These are phyloP conservation scores for Clarireedia hainanense DNA, from an alignment of 2,329 filamentous ascomycete genomes.

Conservation along the genomic window DNA sequence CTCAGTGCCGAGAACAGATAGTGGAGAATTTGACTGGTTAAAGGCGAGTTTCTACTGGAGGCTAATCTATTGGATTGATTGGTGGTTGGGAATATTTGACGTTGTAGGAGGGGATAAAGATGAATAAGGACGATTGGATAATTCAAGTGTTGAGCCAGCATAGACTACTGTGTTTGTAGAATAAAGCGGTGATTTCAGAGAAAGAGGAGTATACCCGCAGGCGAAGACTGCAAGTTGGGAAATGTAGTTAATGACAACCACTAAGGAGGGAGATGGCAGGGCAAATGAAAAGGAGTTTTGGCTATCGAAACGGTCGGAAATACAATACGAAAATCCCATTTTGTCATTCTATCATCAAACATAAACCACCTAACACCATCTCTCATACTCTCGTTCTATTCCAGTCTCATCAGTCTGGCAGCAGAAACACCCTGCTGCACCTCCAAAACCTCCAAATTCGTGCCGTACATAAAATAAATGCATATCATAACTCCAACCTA, in stretches of 20 bases:
- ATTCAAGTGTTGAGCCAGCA: neutral
- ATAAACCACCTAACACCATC: neutral
- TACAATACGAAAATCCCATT: slow-evolving; percentile 5
- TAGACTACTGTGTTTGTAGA: too few relatives aligned
- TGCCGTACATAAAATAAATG: slow-evolving; percentile 7
- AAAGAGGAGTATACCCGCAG: neutral
- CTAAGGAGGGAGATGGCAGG: neutral
- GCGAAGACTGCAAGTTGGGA: neutral
- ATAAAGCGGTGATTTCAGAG: neutral
- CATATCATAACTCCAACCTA: slow-evolving; percentile 2
- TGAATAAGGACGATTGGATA: slow-evolving; percentile 6
- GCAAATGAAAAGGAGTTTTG: slow-evolving; percentile 1
- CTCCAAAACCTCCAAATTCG: neutral
- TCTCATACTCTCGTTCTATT: neutral
- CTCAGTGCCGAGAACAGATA: slow-evolving; percentile 63
- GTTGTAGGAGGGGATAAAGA: slow-evolving; percentile 38
- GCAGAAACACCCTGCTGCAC: neutral
- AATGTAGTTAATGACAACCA: slow-evolving; percentile 1
- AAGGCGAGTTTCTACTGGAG: slow-evolving; percentile 60
- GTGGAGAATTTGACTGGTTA: slow-evolving; percentile 71
- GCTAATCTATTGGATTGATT: slow-evolving; percentile 55
- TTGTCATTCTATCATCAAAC: slow-evolving; percentile 4
- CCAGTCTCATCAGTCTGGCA: neutral
- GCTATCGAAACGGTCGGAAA: neutral
- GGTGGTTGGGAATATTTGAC: slow-evolving; percentile 49